These are phyloP conservation scores for Sclerotiophoma versabilis DNA, from an alignment of 2,329 filamentous ascomycete genomes.

Conservation along the genomic window DNA sequence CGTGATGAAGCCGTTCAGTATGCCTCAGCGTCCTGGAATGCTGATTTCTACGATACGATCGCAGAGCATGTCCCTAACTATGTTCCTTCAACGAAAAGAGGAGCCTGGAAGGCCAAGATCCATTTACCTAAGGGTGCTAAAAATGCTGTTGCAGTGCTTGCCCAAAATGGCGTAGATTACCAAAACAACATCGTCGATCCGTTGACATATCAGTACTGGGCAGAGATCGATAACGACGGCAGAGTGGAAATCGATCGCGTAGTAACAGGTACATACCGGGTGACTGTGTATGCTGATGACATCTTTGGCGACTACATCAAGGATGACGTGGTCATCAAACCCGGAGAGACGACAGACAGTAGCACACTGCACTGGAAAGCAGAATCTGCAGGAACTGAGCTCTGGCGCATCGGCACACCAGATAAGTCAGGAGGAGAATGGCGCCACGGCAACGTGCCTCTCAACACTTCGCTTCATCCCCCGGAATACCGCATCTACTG, in stretches of 20 bases:
- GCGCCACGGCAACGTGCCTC: constrained; percentile 63
- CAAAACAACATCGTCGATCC: constrained; percentile 66
- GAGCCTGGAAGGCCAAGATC: constrained; percentile 59
- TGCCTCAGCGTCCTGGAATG: constrained; percentile 60
- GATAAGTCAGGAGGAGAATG: constrained; percentile 69
- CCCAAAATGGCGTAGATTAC: constrained; percentile 60
- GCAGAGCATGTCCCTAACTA: constrained; percentile 66
- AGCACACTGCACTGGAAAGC: constrained; percentile 54
- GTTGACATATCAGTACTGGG: constrained; percentile 70
- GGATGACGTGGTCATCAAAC: constrained; percentile 58
- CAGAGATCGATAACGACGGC: constrained; percentile 54
- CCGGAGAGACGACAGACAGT: constrained; percentile 47
- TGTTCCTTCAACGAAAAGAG: constrained; percentile 60
- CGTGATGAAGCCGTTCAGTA: constrained; percentile 62
- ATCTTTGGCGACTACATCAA: constrained; percentile 67
- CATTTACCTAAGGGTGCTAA: constrained; percentile 60
- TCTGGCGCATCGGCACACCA: constrained; percentile 69
- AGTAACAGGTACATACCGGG: constrained; percentile 65
- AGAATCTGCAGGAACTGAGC: constrained; percentile 64
- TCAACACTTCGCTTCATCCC: constrained; percentile 51
- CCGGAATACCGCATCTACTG: constrained; percentile 69
- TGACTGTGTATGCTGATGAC: constrained; percentile 69
- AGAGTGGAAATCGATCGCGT: constrained; percentile 62
- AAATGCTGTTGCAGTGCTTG: constrained; percentile 63
- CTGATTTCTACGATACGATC: constrained; percentile 69